Base-by-base conservation (phyloP, 345 rosid genomes). In the Eucalyptus regnans region DNA sequence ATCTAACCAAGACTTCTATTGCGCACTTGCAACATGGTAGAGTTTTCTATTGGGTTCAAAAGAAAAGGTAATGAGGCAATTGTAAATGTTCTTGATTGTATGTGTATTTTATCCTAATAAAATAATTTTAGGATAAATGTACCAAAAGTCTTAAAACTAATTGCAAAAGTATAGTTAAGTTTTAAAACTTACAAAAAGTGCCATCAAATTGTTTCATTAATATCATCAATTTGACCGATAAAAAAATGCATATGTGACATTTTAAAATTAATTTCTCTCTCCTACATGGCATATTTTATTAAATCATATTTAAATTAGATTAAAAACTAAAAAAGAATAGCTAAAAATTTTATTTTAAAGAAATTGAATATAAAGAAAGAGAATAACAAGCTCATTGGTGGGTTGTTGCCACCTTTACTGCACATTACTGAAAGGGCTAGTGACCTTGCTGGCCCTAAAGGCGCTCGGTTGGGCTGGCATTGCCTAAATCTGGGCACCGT, bases 141-240 rank as follows among this genome's bases (percentile, higher is more conserved):
- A 7, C 0, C 1, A 2, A 1, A 64, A 64, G 5, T 64, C 4
- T 7, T 64, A 64, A 64, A 7, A 64, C 0, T n/a, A n/a, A 4
- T 64, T 14, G 9, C 5, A 8, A 64, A 14, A 15, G 1, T 64
- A 1, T 1, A 64, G 0, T 64, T n/a, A 16, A 64, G 3, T 64
- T 1, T 14, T 7, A 64, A 64, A 64, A 14, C 18, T 64, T 64
- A n/a, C 3, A 14, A n/a, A 64, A 64, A 0, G 20, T 4, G 5
- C 3, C 7, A 64, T 64, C 18, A n/a, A 64, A 2, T 18, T 2
- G 1, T 52, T 18, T 18, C 9, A 52, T 52, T 52, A 52, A 18
- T 18, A 52, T 64, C 10, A 29, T 60, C 31, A 27, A 60, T 27
- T 27, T 60, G 8, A 12, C 0, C 5, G 7, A 60, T 12, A 29